A percentile compares a stretch with the other conserved stretches of the same genome.
phyloP scores from a whole-genome alignment of 768 basidiomycete species.

The Fomitopsis serialis region DNA sequence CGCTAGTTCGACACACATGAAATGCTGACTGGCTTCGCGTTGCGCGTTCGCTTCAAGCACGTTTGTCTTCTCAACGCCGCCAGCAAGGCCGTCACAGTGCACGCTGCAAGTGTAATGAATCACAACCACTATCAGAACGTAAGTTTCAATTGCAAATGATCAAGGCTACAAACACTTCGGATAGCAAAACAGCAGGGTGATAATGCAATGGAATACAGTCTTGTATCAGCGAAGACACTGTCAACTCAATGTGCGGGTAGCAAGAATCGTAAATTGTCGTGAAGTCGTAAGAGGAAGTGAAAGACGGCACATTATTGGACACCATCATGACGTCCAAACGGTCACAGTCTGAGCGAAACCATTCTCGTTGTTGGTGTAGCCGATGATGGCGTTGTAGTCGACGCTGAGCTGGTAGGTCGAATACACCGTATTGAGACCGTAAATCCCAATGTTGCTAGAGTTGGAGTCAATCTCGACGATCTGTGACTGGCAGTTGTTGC shows the following conservation, averaged over 20 bases:
- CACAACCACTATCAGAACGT: too few species aligned
- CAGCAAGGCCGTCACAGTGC: too few species aligned
- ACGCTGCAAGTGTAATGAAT: too few species aligned
- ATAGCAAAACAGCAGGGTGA: neutral
- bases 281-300: neutral
- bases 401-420: conserved; percentile 49
- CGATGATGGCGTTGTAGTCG: conserved; percentile 42
- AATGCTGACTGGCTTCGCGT: too few species aligned
- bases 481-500: conserved; percentile 51
- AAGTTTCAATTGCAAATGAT: too few species aligned
- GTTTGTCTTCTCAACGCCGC: too few species aligned
- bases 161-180: too few species aligned
- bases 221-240: neutral
- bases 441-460: conserved; percentile 43
- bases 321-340: conserved; percentile 17
- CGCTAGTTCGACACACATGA: too few species aligned
- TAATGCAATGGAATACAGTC: neutral
- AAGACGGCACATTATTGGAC: too few species aligned
- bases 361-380: conserved; percentile 44
- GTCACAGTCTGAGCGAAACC: conserved; percentile 44
- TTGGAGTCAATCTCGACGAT: conserved; percentile 45
- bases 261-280: neutral
- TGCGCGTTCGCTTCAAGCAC: too few species aligned
- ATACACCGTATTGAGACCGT: conserved; percentile 56
- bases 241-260: too few species aligned